Evolutionary conservation across 768 basidiomycete genomes (phyloP).

Genomic region (Cystoderma amianthinum): DNA sequence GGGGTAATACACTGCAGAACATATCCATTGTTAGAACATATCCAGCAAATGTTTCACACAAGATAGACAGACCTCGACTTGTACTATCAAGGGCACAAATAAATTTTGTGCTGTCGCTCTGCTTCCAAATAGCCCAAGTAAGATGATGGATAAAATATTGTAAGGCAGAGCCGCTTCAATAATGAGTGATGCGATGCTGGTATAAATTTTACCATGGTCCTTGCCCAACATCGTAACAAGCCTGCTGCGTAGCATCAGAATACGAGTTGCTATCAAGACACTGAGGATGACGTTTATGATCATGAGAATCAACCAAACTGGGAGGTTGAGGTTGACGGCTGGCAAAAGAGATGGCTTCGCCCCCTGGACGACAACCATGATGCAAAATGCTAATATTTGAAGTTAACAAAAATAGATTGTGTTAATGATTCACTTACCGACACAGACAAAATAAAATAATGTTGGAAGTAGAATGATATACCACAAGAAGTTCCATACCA

Average conservation of each 20-base stretch:
- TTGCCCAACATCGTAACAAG: not conserved
- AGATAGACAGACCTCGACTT: not conserved
- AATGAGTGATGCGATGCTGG: not conserved
- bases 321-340: not conserved
- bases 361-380: not conserved
- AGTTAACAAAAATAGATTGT: not conserved
- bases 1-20: not conserved
- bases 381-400: not conserved
- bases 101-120: not conserved
- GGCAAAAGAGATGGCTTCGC: not conserved
- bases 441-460: not conserved
- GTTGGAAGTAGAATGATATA: not conserved
- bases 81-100: slow-evolving; percentile 1
- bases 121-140: not conserved
- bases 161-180: not conserved
- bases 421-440: not conserved
- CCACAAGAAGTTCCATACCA: not conserved
- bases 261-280: not conserved
- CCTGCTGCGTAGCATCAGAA: not conserved
- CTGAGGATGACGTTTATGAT: not conserved
- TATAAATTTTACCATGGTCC: not conserved
- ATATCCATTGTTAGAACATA: not conserved
- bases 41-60: not conserved
- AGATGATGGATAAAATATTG: not conserved
- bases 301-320: not conserved